phyloP scores from a whole-genome alignment of 2,329 filamentous ascomycete genomes.

The Beauveria pseudobassiana region DNA sequence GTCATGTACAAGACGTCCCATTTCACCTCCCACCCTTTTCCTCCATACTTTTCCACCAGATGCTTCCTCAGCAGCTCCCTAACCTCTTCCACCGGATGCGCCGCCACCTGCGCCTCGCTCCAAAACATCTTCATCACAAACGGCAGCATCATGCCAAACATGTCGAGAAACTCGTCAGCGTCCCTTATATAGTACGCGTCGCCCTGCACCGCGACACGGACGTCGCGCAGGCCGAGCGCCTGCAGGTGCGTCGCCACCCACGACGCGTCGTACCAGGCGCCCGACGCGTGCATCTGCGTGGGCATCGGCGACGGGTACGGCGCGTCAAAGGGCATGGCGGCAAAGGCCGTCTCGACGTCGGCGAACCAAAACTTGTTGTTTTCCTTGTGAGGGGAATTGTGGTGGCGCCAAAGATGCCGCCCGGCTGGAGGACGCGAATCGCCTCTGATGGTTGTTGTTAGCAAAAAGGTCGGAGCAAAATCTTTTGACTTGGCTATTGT shows the following conservation, averaged over 20 bases:
- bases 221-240: constrained; percentile 29
- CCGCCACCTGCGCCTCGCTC: constrained; percentile 30
- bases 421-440: constrained; percentile 31
- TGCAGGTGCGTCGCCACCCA: constrained; percentile 31
- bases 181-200: constrained; percentile 24
- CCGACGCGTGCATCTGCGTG: constrained; percentile 33
- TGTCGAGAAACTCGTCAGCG: constrained; percentile 27
- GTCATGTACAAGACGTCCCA: constrained; percentile 25
- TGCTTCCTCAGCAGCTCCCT: constrained; percentile 26
- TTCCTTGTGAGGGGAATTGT: constrained; percentile 28
- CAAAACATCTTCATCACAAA: constrained; percentile 31
- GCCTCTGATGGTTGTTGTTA: constrained; percentile 21
- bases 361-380: constrained; percentile 27
- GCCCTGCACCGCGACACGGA: constrained; percentile 25
- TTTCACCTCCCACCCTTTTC: constrained; percentile 26
- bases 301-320: constrained; percentile 26
- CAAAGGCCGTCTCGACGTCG: constrained; percentile 32
- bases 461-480: neutral
- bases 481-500: no score
- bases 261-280: constrained; percentile 31
- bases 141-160: constrained; percentile 31
- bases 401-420: constrained; percentile 30
- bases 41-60: constrained; percentile 32
- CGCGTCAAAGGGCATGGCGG: constrained; percentile 31
- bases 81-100: constrained; percentile 33